phyloP scores from a whole-genome alignment of 2,329 filamentous ascomycete species.

The Cordyceps militaris region DNA sequence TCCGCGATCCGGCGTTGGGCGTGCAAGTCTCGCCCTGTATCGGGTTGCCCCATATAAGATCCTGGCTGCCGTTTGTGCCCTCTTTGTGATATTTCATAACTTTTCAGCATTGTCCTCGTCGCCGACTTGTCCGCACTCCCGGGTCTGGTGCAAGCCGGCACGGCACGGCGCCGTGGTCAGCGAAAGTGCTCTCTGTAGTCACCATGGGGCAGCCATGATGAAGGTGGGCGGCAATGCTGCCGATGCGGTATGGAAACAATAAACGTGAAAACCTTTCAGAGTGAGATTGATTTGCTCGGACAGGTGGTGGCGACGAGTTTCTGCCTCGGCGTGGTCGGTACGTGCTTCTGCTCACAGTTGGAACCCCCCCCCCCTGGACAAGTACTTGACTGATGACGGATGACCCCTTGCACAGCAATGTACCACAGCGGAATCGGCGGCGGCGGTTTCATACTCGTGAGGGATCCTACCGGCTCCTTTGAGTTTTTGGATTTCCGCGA shows the following conservation, averaged over 20 bases:
- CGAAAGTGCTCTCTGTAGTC: slow-evolving; percentile 51
- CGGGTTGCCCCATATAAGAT: background rate
- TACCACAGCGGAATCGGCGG: slow-evolving; percentile 67
- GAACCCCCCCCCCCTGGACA: too few species aligned
- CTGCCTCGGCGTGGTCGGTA: background rate
- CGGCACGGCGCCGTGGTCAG: slow-evolving; percentile 52
- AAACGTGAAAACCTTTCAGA: too few species aligned
- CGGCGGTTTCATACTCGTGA: slow-evolving; percentile 70
- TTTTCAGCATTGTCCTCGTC: background rate
- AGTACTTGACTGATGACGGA: slow-evolving; percentile 15
- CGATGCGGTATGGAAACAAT: slow-evolving; percentile 53
- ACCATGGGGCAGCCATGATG: slow-evolving; percentile 50
- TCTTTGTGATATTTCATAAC: background rate
- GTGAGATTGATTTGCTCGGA: background rate
- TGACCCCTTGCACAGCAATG: slow-evolving; percentile 56
- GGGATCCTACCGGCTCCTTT: slow-evolving; percentile 56
- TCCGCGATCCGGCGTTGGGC: too few species aligned
- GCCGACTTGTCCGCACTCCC: background rate
- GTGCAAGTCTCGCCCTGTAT: too few species aligned
- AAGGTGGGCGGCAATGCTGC: slow-evolving; percentile 57
- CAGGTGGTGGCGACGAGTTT: background rate
- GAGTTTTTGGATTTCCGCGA: slow-evolving; percentile 83
- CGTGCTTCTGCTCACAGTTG: slow-evolving; percentile 24
- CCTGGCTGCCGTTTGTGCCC: background rate
- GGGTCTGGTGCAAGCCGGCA: background rate